Conservation (phyloP, 345 rosid species). For the Rhodomyrtus tomentosa region DNA sequence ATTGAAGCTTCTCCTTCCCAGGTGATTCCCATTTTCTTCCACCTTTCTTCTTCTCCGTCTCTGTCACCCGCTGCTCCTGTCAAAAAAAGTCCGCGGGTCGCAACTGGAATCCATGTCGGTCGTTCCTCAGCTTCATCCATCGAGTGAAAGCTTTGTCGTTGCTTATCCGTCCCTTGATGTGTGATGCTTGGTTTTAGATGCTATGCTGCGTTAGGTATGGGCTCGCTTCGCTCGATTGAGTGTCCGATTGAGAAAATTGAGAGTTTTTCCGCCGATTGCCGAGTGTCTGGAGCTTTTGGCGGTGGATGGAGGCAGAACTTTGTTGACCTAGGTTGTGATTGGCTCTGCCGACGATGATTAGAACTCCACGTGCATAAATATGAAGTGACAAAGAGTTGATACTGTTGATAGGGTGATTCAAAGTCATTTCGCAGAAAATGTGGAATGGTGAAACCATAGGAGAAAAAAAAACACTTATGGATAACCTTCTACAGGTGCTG, state of each 20-base stretch:
- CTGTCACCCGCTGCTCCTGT: background rate
- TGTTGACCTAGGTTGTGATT: background rate
- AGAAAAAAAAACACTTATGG: background rate
- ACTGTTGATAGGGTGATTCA: too few species aligned
- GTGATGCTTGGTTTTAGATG: background rate
- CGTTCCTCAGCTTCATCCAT: background rate
- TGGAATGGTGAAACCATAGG: background rate
- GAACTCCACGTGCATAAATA: background rate
- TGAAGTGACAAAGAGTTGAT: background rate
- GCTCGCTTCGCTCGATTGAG: background rate
- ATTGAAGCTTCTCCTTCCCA: slow-evolving; percentile 61
- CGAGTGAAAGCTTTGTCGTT: slow-evolving; percentile 11
- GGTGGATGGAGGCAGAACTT: background rate
- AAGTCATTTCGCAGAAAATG: background rate
- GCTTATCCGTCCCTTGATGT: background rate
- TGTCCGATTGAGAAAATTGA: background rate
- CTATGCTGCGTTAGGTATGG: background rate
- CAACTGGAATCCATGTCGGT: background rate
- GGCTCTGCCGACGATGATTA: background rate
- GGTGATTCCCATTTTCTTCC: slow-evolving; percentile 17
- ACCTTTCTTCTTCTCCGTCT: background rate
- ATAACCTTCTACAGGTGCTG: background rate
- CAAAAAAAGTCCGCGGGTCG: background rate
- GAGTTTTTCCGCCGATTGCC: background rate
- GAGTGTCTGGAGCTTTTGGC: background rate